Evolutionary conservation across 371 early-diverging fungal species (phyloP).

Genomic region (Parasitella parasitica): DNA sequence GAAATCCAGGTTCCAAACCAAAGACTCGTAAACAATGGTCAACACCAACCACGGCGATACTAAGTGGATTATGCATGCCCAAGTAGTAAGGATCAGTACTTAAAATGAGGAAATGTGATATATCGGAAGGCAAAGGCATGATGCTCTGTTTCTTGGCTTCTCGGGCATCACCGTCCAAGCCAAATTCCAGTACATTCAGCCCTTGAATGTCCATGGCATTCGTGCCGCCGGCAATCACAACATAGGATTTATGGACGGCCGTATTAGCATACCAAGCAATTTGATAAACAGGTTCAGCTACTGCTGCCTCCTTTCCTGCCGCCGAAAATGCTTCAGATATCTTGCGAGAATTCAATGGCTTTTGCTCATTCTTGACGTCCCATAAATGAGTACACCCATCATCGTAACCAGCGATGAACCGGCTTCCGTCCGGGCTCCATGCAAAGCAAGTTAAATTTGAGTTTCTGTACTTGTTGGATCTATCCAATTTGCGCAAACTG

Average conservation of each 20-base stretch:
- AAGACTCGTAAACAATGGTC: conserved; percentile 34
- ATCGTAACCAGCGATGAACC: conserved; percentile 58
- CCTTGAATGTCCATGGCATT: conserved; percentile 34
- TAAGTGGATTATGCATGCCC: conserved; percentile 45
- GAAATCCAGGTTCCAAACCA: conserved; percentile 37
- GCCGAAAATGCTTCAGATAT: conserved; percentile 35
- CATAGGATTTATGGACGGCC: conserved; percentile 33
- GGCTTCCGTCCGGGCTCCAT: conserved; percentile 55
- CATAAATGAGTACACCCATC: conserved; percentile 56
- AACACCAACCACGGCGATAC: conserved; percentile 40
- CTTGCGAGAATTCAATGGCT: conserved; percentile 45
- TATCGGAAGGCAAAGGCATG: conserved; percentile 41
- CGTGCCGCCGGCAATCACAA: conserved; percentile 51
- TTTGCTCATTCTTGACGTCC: conserved; percentile 42
- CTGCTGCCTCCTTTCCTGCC: background rate
- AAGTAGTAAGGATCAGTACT: conserved; percentile 46
- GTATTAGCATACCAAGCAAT: conserved; percentile 51
- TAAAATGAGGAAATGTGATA: conserved; percentile 53
- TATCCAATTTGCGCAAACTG: conserved; percentile 14
- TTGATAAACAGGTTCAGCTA: conserved; percentile 49
- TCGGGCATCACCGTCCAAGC: conserved; percentile 36
- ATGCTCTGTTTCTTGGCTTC: conserved; percentile 49
- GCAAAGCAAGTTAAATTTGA: conserved; percentile 42
- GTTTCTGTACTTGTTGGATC: conserved; percentile 21
- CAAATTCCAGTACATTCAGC: conserved; percentile 48